Base-by-base conservation (phyloP, 345 rosid species). In the Bruguiera sexangula region DNA sequence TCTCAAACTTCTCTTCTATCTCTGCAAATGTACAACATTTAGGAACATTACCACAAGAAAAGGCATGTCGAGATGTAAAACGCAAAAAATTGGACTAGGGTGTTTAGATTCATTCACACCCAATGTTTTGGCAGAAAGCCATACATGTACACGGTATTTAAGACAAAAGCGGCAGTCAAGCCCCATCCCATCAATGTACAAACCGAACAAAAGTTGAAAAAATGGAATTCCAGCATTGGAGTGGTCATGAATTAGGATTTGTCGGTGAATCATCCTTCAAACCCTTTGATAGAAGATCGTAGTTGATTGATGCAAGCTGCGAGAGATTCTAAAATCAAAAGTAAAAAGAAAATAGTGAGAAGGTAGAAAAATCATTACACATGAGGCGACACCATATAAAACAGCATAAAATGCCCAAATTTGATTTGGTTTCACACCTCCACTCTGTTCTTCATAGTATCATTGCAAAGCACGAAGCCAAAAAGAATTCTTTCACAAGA, bases 271-370 rank as follows among this genome's bases (percentile, higher is more conserved):
- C 95, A 39, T 96, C 99, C 85, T 90, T 96, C 89, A 82, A 92
- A 65, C 98, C 99, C 83, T 92, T 92, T 2, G 99, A 90, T 62
- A 96, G 89, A 80, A 96, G 89, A 82, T 96, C 98, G 29, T 90
- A 92, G 87, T 96, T 96, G 84, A 96, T 96, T 16, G 97, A 96
- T 65, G 98, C 99, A 32, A 92, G 90, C 87, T 92, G 93, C 37
- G 99, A 90, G 30, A 96, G 93, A 78, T 96, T 96, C 99, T 96
- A 56, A 29, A 71, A 73, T 37, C 79, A 63, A 48, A 60, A 62
- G 19, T 52, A 50, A 74, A 65, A 60, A 68, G 27, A 64, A 59
- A 62, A 74, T 46, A 46, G 34, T 60, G 37, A 62, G 67, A 30
- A 46, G 51, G 32, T 26, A 13, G 26, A 19, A 6, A 66, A 20